A percentile compares a stretch with the other conserved stretches of the same genome.
phyloP scores from a whole-genome alignment of 352 stramenopile species.

The Globisporangium solare region DNA sequence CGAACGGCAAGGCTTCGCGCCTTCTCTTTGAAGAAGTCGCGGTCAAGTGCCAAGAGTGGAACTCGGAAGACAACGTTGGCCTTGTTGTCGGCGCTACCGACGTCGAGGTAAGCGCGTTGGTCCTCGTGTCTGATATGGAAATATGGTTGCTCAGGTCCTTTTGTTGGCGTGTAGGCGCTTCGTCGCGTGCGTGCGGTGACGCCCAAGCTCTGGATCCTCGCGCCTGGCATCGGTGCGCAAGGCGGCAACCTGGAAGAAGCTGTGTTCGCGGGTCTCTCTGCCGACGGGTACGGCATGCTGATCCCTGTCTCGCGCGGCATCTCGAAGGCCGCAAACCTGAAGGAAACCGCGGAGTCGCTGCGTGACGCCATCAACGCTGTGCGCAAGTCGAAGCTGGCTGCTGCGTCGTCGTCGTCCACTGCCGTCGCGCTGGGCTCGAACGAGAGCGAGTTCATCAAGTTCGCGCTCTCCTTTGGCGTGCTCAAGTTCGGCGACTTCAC shows the following conservation, averaged over 20 bases:
- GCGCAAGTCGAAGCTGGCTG: slow-evolving; percentile 45
- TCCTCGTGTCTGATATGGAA: neutral
- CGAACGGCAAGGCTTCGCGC: slow-evolving; percentile 15
- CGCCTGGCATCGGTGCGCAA: slow-evolving; percentile 95
- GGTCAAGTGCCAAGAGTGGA: slow-evolving; percentile 88
- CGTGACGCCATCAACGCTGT: slow-evolving; percentile 94
- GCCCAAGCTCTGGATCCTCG: slow-evolving; percentile 95
- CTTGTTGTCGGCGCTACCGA: slow-evolving; percentile 98
- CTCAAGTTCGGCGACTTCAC: slow-evolving; percentile 98
- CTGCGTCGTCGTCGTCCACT: slow-evolving; percentile 6
- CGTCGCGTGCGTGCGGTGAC: slow-evolving; percentile 76
- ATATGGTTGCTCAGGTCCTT: neutral
- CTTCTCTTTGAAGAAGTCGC: slow-evolving; percentile 90
- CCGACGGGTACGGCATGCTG: slow-evolving; percentile 91
- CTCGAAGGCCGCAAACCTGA: slow-evolving; percentile 88
- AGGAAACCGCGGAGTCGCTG: slow-evolving; percentile 86
- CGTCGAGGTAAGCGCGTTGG: slow-evolving; percentile 29
- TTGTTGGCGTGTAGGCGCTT: slow-evolving; percentile 52
- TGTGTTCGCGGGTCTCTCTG: slow-evolving; percentile 68
- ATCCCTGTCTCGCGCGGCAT: slow-evolving; percentile 97
- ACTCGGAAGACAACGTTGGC: slow-evolving; percentile 88
- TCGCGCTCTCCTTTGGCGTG: slow-evolving; percentile 92
- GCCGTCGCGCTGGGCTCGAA: slow-evolving; percentile 19
- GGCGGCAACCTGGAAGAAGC: slow-evolving; percentile 89
- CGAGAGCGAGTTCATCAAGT: slow-evolving; percentile 96